Evolutionary conservation across 2,329 filamentous ascomycete genomes (phyloP), one percentile per base, ranked within the genome.

Genomic region (Camillea tinctor): DNA sequence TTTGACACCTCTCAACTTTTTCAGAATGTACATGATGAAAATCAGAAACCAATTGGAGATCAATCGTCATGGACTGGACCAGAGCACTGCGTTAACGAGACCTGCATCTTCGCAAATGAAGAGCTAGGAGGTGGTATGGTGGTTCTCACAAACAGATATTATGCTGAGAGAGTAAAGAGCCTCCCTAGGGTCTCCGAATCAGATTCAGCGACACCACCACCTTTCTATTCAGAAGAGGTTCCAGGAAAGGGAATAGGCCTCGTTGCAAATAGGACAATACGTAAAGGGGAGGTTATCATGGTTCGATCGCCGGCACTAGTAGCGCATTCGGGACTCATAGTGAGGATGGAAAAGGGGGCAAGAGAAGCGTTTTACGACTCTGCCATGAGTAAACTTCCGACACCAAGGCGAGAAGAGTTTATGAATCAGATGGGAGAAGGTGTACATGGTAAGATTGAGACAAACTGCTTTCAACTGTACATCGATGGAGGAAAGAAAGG

Each of bases 161-260:
- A 71, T n/a, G 69, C 69, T 20, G 26, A 40, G 7, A 61, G 65
- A 17, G 64, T 64, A 24, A 61, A 60, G 36, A 56, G 24, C 1
- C 68, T 67, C 56, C 59, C 64, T 11, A 2, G 52, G n/a, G 20
- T 9, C 0, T 22, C 13, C 1, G 62, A 61, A 15, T 7, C 36
- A 13, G 20, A 56, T 26, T 50, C 55, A 24, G 60, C 50, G 11
- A 8, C 61, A 2, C 60, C 71, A 2, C 60, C 62, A 1, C 69
- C 74, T 0, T 77, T 71, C 50, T 65, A 72, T 49, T 60, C 59
- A 1, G 66, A 64, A 5, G 60, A 73, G 1, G 61, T 78, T 1
- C 63, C 69, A 0, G 74, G 73, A 1, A 78, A 78, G 50, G 76
- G 75, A 0, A 58, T 68, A 2, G 77, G 76, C 0, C 60, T 78